Evolutionary conservation across 768 basidiomycete species (phyloP), one percentile per base, ranked within the genome.

Genomic region (Pisolithus sp.): DNA sequence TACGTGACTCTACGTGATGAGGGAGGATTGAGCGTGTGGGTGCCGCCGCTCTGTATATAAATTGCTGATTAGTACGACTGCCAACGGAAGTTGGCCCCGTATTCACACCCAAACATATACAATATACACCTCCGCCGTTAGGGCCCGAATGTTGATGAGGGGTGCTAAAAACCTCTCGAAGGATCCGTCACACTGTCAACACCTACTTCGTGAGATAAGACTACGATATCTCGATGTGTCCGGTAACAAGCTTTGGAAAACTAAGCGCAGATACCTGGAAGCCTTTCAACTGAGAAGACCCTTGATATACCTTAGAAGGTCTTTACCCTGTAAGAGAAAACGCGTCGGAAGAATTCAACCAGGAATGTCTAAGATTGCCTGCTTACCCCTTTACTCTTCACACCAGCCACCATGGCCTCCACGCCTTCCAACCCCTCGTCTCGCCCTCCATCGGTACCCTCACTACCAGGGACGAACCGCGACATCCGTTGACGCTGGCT

Each of bases 351-450:
- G 48, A 52, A 31, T 50, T 23, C 47, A 51, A 59, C 24, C 56
- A 28, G 48, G 10, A 12, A 31, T 31, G 12, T 31, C 30, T 9
- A 49, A 23, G 5, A 40, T 6, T 49, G 26, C 26, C 26, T 43
- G 77, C 84, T 59, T 62, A 90, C 88, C 57, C 89, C 90, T 48
- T 74, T 77, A 41, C 66, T 75, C 68, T 93, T 93, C 6, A 91
- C 89, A 5, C 78, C 82, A 15, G 79, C 76, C 5, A 92, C 79
- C 85, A 93, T 89, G 31, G 81, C 81, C 55, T 82, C 82, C 30
- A 90, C 83, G 17, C 72, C 69, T 55, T 74, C 68, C 24, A 73
- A 60, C 23, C 76, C 73, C 12, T 62, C 53, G 31, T 58, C 55
- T 37, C 58, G 23, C 71, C 65, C 15, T 77, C 77, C 63, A 61